Conservation (phyloP, 2,329 filamentous ascomycete genomes). For the Chaetomiaceae sp. region DNA sequence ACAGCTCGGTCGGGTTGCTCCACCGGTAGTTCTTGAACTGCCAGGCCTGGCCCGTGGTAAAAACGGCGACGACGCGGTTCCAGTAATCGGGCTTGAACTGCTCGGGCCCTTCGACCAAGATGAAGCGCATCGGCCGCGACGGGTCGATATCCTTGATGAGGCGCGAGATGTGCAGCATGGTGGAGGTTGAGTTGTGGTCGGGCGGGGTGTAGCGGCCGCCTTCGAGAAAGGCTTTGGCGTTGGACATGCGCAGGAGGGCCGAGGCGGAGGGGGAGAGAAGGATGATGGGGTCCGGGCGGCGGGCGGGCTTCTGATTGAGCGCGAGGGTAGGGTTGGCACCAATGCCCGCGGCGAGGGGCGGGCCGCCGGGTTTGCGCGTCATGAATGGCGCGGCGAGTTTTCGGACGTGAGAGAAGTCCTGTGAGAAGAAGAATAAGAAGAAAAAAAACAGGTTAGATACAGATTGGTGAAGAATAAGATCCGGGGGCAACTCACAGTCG, state of each 20-base stretch:
- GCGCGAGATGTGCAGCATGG: conserved; percentile 82
- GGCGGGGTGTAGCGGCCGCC: conserved; percentile 75
- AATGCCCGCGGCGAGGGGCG: conserved; percentile 28
- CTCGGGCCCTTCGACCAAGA: conserved; percentile 87
- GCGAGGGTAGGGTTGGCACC: conserved; percentile 45
- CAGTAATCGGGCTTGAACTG: conserved; percentile 99
- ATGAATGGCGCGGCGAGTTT: conserved; percentile 80
- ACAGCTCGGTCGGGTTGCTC: conserved; percentile 82
- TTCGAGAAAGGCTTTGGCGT: conserved; percentile 91
- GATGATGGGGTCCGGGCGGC: conserved; percentile 79
- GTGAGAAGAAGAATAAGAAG: neutral
- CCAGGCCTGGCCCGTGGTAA: conserved; percentile 96
- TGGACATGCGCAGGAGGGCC: conserved; percentile 88
- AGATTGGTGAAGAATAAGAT: neutral
- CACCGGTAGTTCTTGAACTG: conserved; percentile 99
- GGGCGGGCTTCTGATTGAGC: conserved; percentile 48
- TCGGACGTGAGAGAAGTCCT: conserved; percentile 94
- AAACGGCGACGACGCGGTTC: conserved; percentile 90
- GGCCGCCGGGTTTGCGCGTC: conserved; percentile 47
- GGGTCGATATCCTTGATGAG: conserved; percentile 67
- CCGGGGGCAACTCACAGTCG: conserved; percentile 61
- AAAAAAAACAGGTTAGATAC: neutral
- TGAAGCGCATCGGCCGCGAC: conserved; percentile 77
- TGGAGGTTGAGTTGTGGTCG: conserved; percentile 64
- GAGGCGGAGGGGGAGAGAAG: conserved; percentile 94